Evolutionary conservation across 306 rosid species (phyloP).

Genomic region (Begonia masoniana): DNA sequence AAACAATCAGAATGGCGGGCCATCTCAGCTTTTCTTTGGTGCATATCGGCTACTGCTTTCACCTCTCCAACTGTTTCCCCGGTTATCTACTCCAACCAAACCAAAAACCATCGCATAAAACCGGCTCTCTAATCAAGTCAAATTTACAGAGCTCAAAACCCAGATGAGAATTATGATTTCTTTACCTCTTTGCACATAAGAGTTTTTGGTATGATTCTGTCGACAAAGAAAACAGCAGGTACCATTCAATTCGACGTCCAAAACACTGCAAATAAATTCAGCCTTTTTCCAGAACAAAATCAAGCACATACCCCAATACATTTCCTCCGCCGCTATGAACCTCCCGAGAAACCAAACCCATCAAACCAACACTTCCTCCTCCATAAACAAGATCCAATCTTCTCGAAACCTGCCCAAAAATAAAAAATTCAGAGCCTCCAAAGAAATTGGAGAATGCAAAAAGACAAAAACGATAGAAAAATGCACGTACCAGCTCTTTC

Average conservation of each 20-base stretch:
- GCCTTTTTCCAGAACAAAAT: no score
- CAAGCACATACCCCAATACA: constrained; percentile 15
- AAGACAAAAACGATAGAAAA: neutral
- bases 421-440: neutral
- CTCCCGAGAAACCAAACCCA: constrained; percentile 21
- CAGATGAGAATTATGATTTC: neutral
- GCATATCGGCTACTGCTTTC: constrained; percentile 24
- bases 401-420: constrained; percentile 6
- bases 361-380: constrained; percentile 22
- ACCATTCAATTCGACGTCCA: neutral
- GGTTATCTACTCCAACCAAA: constrained; percentile 9
- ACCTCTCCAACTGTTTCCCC: constrained; percentile 25
- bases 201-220: constrained; percentile 19
- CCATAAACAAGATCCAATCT: constrained; percentile 22
- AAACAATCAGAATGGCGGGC: constrained; percentile 25
- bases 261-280: no score
- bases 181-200: constrained; percentile 20
- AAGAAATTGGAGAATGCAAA: neutral
- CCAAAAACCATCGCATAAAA: neutral
- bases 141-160: neutral
- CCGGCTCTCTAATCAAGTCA: neutral
- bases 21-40: constrained; percentile 27
- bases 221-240: neutral
- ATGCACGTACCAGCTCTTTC: constrained; percentile 4
- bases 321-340: constrained; percentile 23